Base-by-base conservation (phyloP, 1,284 basidiomycete species). In the Pascua guehoae region DNA sequence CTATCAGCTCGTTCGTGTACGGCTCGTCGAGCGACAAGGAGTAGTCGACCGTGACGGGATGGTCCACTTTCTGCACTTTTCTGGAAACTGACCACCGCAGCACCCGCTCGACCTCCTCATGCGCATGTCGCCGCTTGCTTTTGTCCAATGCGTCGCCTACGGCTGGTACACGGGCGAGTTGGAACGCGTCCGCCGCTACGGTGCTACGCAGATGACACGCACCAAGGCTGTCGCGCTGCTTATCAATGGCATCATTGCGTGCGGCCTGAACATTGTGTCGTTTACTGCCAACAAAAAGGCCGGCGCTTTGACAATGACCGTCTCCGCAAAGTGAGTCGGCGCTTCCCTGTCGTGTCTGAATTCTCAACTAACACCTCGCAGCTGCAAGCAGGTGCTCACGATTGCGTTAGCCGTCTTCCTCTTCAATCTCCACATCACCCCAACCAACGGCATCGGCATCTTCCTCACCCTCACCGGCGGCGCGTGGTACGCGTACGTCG, bases 381-480 rank as follows among this genome's bases (percentile, higher is more conserved):
- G 70, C 86, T 59, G 92, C 56, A 97, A 97, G 78, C 93, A 96
- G 72, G 93, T 92, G n/a, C 75, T 96, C 61, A 94, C 92, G 1
- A 87, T 96, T 62, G 80, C 92, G 3, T 84, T 88, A 51, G 90
- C 91, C 0, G 89, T 96, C 11, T 66, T 83, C 41, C 81, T 95
- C 39, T 96, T 96, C 77, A 79, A 92, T 70, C 77, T 95, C 49
- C 83, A 83, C 11, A 90, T 96, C 72, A 88, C 87, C 0, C 79
- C 81, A 32, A 82, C 82, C 57, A 96, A 96, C 70, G 85, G 83
- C 15, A 63, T 88, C 38, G 93, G 93, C 1, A 93, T 96, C 58
- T 49, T 82, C 11, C 77, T 94, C 54, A 95, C 93, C 5, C 81
- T 96, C 4, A 62, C 83, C 7, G 93, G 93, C 37, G 91, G 93